Evolutionary conservation across 331 rosid genomes (phyloP).

Genomic region (Saraca asoca): DNA sequence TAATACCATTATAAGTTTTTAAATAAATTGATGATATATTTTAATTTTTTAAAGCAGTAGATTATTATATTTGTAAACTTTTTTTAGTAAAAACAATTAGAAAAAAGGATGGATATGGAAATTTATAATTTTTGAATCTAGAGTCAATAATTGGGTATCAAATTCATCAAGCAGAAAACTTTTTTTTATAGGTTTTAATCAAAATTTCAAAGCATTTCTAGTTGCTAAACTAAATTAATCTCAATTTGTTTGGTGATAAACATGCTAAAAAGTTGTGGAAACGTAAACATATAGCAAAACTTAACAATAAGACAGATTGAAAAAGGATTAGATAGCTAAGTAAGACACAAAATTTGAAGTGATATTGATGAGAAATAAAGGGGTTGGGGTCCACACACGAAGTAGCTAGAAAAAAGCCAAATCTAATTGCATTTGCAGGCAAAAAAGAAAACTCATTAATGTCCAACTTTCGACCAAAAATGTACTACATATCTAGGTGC

Average conservation of each 20-base stretch:
- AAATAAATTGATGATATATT: too few relatives aligned
- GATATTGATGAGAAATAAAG: neutral
- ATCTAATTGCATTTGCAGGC: neutral
- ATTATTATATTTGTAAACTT: too few relatives aligned
- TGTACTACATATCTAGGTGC: neutral
- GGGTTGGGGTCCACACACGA: neutral
- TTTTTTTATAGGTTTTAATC: too few relatives aligned
- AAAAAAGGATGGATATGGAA: too few relatives aligned
- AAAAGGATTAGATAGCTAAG: neutral
- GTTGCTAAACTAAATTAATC: too few relatives aligned
- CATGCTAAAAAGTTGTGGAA: constrained; percentile 8
- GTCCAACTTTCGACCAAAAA: neutral
- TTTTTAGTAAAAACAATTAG: too few relatives aligned
- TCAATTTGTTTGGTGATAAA: neutral
- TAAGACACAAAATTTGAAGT: constrained; percentile 1
- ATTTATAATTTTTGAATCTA: too few relatives aligned
- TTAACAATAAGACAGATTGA: neutral
- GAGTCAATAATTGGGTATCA: too few relatives aligned
- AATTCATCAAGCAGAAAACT: too few relatives aligned
- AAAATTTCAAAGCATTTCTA: too few relatives aligned
- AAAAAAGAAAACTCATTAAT: neutral
- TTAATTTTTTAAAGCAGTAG: too few relatives aligned
- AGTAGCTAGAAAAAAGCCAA: neutral
- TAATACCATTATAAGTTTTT: too few relatives aligned
- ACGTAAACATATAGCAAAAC: neutral